Conservation (phyloP, 176 grass and related monocot genomes). For the Puya raimondii region DNA sequence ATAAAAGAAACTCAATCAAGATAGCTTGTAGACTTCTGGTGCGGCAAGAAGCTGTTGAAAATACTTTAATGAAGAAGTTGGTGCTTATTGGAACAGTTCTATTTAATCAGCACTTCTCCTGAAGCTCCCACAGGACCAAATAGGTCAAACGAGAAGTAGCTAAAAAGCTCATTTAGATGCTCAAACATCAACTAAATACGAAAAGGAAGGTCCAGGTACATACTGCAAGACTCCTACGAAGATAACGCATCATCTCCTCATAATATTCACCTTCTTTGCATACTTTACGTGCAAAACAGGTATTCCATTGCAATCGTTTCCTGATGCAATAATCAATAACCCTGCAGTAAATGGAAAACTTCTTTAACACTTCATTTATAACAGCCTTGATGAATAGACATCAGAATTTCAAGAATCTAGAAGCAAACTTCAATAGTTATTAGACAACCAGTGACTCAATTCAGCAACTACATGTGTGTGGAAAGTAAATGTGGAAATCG, state of each 20-base stretch:
- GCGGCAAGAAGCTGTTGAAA: no score
- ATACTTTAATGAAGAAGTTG: no score
- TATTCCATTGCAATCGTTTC: conserved; percentile 81
- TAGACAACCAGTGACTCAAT: background rate
- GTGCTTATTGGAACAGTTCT: no score
- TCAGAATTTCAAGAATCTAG: conserved; percentile 12
- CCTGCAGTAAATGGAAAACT: conserved; percentile 33
- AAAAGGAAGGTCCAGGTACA: background rate
- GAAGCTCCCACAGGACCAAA: no score
- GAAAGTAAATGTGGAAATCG: no score
- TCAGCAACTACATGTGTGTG: no score
- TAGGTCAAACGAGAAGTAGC: background rate
- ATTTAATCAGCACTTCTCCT: no score
- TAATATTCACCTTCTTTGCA: conserved; percentile 87
- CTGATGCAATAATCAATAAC: conserved; percentile 70
- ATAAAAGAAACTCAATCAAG: no score
- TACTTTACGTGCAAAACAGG: conserved; percentile 74
- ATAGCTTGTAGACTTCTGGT: no score
- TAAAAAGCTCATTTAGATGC: background rate
- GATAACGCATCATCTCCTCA: conserved; percentile 95
- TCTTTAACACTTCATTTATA: background rate
- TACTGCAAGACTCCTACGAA: conserved; percentile 79
- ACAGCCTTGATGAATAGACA: conserved; percentile 2
- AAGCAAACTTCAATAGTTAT: conserved; percentile 6
- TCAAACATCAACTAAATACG: background rate